phyloP scores from a whole-genome alignment of 2,329 filamentous ascomycete species.

The Botrytis medusae region DNA sequence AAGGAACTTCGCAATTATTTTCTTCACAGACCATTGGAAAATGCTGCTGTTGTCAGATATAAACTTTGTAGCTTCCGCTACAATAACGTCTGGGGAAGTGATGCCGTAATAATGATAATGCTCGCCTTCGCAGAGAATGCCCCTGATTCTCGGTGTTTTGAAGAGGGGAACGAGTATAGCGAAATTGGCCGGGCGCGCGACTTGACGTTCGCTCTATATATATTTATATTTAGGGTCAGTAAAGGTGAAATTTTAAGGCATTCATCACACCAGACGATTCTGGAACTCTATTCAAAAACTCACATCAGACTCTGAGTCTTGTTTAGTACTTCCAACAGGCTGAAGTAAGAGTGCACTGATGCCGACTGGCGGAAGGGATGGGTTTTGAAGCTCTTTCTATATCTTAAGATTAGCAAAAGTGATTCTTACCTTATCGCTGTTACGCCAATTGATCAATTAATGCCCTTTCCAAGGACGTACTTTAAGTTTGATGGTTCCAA shows the following conservation, averaged over 20 bases:
- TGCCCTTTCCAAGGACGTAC: not conserved
- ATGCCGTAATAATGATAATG: conserved; percentile 10
- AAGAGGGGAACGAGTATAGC: not conserved
- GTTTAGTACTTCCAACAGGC: not conserved
- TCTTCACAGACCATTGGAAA: not conserved
- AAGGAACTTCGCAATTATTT: not conserved
- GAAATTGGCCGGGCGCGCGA: not conserved
- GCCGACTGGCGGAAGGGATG: not conserved
- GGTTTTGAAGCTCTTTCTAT: not conserved
- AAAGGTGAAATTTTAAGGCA: not conserved
- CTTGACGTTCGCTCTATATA: not conserved
- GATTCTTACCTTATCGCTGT: not conserved
- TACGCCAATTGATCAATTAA: no score
- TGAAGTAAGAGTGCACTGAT: not conserved
- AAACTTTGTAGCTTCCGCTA: conserved; percentile 14
- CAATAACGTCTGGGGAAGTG: not conserved
- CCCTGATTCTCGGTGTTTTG: not conserved
- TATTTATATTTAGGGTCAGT: not conserved
- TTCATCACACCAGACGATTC: no score
- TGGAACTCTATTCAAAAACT: not conserved
- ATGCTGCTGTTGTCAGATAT: conserved; percentile 5
- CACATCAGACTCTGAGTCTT: not conserved
- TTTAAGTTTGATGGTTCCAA: not conserved
- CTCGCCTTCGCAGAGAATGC: not conserved
- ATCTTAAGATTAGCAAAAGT: not conserved